Evolutionary conservation across 441 rosid genomes (phyloP), one percentile per base, ranked within the genome.

Genomic region (Theobroma grandiflorum): DNA sequence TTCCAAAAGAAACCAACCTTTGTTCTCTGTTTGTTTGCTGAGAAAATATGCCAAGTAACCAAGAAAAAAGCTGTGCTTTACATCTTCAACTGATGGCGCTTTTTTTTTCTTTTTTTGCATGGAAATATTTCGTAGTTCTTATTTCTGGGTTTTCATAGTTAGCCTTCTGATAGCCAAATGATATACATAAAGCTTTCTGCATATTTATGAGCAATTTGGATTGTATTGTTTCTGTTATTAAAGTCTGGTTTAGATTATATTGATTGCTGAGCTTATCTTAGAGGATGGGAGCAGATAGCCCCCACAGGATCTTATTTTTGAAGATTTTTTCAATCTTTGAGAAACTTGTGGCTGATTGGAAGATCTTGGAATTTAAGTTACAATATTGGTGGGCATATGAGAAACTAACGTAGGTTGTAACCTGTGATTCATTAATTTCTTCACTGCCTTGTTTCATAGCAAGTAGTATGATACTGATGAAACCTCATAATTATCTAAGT

Each of bases 21-120:
- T 72, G 59, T 37, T 53, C 47, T 37, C 33, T n/a, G 49, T 55
- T 72, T 4, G 64, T 72, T 53, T 55, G 11, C n/a, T 37, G 31
- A 37, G 76, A 72, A 55, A 72, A 53, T 37, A n/a, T n/a, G 76
- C 63, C 76, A 50, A 52, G 62, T 18, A 52, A 70, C 49, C 20
- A 16, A 33, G 8, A 63, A n/a, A 63, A 31, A 40, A 15, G 31
- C 37, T 16, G 2, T 35, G 73, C 45, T 72, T 37, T n/a, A 7
- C 61, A 18, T 55, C 3, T 6, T 55, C 61, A n/a, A n/a, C 61
- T n/a, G 26, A 0, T n/a, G n/a, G 31, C n/a, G 59, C n/a, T 3
- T 50, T 50, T 3, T 18, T 71, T n/a, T 38, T 37, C n/a, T 66
- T 37, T 52, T 33, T 53, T 35, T 52, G 35, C 75, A 52, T 37